phyloP scores from a whole-genome alignment of 352 stramenopile species.

The Peronosclerospora sorghi region DNA sequence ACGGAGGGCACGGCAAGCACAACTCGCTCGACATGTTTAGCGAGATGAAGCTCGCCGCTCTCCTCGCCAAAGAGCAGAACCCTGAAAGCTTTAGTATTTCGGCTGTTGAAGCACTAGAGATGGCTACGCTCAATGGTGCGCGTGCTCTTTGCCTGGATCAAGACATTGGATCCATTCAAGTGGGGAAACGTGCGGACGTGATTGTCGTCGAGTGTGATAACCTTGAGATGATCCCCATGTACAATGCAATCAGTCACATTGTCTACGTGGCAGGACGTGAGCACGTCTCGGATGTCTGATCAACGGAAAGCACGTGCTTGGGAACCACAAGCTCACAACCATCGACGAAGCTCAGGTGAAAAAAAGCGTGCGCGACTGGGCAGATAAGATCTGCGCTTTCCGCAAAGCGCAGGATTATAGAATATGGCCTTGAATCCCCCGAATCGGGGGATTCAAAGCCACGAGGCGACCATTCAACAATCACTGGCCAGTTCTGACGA shows the following conservation, averaged over 20 bases:
- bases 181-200: constrained; percentile 78
- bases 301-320: constrained; percentile 70
- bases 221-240: constrained; percentile 84
- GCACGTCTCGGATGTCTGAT: constrained; percentile 87
- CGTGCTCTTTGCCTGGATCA: constrained; percentile 72
- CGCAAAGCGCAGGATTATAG: constrained; percentile 11
- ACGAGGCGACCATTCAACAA: no score
- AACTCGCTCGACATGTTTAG: constrained; percentile 86
- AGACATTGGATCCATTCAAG: constrained; percentile 75
- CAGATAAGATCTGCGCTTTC: constrained; percentile 41
- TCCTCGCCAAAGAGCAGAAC: constrained; percentile 75
- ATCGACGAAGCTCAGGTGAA: constrained; percentile 59
- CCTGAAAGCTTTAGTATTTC: constrained; percentile 52
- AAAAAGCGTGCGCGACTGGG: constrained; percentile 45
- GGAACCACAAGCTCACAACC: constrained; percentile 58
- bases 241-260: constrained; percentile 78
- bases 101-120: constrained; percentile 50
- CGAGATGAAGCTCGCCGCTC: constrained; percentile 82
- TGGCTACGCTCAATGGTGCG: constrained; percentile 86
- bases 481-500: no score
- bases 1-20: constrained; percentile 72
- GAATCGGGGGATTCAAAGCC: no score
- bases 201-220: constrained; percentile 70
- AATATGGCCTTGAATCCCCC: no score
- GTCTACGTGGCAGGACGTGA: constrained; percentile 77